Conservation (phyloP, 2,329 filamentous ascomycete genomes). For the Cytospora chrysosperma region DNA sequence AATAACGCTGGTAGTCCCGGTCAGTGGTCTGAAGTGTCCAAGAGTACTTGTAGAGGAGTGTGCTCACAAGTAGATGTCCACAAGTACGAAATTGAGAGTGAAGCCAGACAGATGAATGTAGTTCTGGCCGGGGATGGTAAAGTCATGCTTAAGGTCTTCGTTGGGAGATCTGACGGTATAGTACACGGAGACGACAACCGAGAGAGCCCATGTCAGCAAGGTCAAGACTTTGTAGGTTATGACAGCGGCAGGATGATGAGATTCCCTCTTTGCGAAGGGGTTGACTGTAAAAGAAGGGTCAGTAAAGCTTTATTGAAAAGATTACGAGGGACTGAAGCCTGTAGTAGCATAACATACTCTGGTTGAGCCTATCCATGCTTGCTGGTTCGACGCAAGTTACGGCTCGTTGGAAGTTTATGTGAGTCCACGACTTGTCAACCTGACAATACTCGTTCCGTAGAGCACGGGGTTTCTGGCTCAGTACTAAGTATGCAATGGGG, state of each 20-base stretch:
- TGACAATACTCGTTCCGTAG: not conserved
- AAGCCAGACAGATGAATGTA: constrained; percentile 67
- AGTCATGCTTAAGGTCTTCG: constrained; percentile 58
- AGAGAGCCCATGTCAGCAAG: constrained; percentile 70
- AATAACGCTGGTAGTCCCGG: constrained; percentile 53
- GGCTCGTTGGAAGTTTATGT: not conserved
- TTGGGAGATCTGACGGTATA: constrained; percentile 66
- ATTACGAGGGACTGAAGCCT: not conserved
- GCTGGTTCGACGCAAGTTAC: not conserved
- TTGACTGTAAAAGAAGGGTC: constrained; percentile 54
- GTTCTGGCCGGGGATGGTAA: constrained; percentile 76
- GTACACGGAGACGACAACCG: constrained; percentile 70
- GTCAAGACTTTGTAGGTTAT: constrained; percentile 75
- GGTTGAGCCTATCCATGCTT: constrained; percentile 22
- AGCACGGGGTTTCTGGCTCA: not conserved
- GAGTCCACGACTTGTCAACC: not conserved
- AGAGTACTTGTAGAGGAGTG: constrained; percentile 10
- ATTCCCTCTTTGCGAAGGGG: constrained; percentile 71
- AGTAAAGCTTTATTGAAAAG: not conserved
- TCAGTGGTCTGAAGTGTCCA: not conserved
- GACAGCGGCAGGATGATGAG: constrained; percentile 60
- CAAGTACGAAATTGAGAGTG: constrained; percentile 64
- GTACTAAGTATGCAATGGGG: not conserved
- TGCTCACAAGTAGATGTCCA: constrained; percentile 72
- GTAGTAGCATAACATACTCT: constrained; percentile 17